Percentiles rank a stretch among this genome's conserved stretches.
phyloP scores from a whole-genome alignment of 371 early-diverging fungal genomes.

The Batrachochytrium dendrobatidis region DNA sequence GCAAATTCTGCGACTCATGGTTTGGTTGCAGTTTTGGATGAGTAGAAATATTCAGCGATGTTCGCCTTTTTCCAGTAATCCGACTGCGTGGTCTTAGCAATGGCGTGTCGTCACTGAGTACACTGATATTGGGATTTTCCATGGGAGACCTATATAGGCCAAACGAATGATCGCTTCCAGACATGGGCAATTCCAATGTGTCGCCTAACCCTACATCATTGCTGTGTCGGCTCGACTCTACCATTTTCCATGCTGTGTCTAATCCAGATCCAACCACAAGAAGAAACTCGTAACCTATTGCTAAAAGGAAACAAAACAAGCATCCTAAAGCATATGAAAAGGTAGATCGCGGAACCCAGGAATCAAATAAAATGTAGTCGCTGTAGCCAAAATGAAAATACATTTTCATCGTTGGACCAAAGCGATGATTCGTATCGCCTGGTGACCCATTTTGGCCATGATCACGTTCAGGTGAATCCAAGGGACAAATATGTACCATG shows the following conservation, averaged over 20 bases:
- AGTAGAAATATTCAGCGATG: too few species aligned
- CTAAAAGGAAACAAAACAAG: constrained; percentile 16
- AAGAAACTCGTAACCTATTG: constrained; percentile 17
- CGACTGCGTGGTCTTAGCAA: too few species aligned
- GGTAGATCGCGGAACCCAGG: constrained; percentile 29
- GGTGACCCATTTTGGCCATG: neutral
- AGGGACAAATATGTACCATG: constrained; percentile 3
- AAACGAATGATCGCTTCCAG: too few species aligned
- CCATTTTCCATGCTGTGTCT: constrained; percentile 15
- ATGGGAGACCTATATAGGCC: neutral
- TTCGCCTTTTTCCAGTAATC: too few species aligned
- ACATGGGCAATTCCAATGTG: too few species aligned
- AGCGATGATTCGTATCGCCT: constrained; percentile 9
- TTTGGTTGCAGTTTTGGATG: too few species aligned
- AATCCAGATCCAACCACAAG: constrained; percentile 1
- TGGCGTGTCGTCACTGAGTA: neutral
- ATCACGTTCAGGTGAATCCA: neutral
- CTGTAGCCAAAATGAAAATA: constrained; percentile 47
- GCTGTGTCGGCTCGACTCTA: too few species aligned
- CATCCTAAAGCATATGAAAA: constrained; percentile 22
- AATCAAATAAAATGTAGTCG: constrained; percentile 38
- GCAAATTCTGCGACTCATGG: too few species aligned
- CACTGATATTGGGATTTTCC: neutral
- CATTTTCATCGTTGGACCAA: constrained; percentile 55
- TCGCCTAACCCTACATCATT: too few species aligned